A percentile compares a stretch with the other conserved stretches of the same genome.
Evolutionary conservation across 2,329 filamentous ascomycete genomes (phyloP).

Genomic region (Colletotrichum trifolii): DNA sequence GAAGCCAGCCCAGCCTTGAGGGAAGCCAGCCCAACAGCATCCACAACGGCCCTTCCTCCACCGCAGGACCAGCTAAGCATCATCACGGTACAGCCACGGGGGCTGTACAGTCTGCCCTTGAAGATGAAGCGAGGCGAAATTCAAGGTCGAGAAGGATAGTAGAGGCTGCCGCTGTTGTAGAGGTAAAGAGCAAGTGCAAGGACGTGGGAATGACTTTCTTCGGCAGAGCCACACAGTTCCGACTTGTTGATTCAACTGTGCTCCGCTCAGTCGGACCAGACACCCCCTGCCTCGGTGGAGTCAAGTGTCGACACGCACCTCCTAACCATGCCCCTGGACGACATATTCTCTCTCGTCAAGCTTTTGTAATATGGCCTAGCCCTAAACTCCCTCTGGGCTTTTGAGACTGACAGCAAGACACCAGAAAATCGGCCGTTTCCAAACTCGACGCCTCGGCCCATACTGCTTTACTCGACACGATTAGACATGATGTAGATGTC

Average conservation of each 20-base stretch:
- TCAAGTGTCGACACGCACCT: neutral
- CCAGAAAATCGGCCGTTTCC: constrained; percentile 25
- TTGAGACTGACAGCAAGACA: constrained; percentile 13
- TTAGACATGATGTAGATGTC: constrained; percentile 21
- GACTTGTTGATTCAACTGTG: constrained; percentile 32
- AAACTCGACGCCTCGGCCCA: constrained; percentile 24
- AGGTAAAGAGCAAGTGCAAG: no score
- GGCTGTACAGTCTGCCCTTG: no score
- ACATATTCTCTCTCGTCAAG: constrained; percentile 23
- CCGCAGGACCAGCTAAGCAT: no score
- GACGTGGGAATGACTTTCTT: no score
- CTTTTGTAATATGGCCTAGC: constrained; percentile 23
- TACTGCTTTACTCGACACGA: constrained; percentile 15
- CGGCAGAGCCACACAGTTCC: no score
- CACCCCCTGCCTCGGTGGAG: constrained; percentile 8
- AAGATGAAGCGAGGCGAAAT: no score
- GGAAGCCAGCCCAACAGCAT: no score
- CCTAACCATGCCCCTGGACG: constrained; percentile 16
- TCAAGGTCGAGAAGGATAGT: no score
- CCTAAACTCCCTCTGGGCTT: neutral
- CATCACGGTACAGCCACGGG: no score
- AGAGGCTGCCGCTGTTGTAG: no score
- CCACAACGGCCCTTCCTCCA: no score
- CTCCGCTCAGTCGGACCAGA: constrained; percentile 15
- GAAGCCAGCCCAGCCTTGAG: no score